Percentiles rank a stretch among this genome's conserved stretches.
Evolutionary conservation across 257 asterid species (phyloP).

Genomic region (Capsicum chinense): DNA sequence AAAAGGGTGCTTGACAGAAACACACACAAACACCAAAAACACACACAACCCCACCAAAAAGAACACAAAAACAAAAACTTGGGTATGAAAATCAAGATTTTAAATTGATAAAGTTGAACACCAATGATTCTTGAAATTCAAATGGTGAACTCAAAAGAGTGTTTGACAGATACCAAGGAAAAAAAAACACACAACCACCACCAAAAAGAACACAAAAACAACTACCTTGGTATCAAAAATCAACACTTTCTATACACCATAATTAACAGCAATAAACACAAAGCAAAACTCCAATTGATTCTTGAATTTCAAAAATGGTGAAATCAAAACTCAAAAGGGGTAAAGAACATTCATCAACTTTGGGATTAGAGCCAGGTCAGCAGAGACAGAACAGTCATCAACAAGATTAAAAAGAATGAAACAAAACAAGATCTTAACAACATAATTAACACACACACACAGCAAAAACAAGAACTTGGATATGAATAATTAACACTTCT

Average conservation of each 20-base stretch:
- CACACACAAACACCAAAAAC: neutral
- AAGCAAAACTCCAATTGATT: neutral
- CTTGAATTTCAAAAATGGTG: slow-evolving; percentile 8
- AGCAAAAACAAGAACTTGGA: neutral
- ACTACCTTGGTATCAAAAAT: no score
- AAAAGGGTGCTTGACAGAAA: neutral
- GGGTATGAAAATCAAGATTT: neutral
- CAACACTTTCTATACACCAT: neutral
- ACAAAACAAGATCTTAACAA: no score
- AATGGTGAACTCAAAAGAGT: neutral
- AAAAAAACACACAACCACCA: no score
- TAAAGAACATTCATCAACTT: neutral
- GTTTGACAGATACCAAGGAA: no score
- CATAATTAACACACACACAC: slow-evolving; percentile 18
- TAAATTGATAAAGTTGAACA: neutral
- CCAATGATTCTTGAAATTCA: neutral
- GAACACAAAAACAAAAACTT: neutral
- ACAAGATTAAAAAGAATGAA: no score
- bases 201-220: no score
- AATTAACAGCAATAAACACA: neutral
- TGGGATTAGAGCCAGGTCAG: no score
- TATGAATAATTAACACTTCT: neutral
- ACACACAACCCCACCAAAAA: neutral
- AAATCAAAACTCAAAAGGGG: neutral
- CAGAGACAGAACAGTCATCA: no score